Evolutionary conservation across 345 rosid genomes (phyloP).

Genomic region (Clausena lansium): DNA sequence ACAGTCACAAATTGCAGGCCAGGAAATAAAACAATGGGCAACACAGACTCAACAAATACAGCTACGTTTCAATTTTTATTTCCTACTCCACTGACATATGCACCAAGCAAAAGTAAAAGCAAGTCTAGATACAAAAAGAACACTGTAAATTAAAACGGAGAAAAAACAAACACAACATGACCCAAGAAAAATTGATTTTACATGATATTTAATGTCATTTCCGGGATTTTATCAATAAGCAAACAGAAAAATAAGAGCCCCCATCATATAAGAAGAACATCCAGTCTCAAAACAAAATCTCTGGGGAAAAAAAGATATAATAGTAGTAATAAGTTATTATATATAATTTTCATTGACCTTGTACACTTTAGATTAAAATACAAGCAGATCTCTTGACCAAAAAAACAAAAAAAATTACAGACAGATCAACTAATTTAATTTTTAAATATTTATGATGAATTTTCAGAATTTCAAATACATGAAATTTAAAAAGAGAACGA

Average conservation of each 20-base stretch:
- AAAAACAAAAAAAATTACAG: too few species aligned
- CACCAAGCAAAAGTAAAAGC: constrained; percentile 4
- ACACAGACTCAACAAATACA: not conserved
- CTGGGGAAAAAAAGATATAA: too few species aligned
- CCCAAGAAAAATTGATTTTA: not conserved
- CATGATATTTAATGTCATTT: not conserved
- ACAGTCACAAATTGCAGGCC: not conserved
- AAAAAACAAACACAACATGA: too few species aligned
- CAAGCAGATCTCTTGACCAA: not conserved
- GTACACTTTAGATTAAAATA: not conserved
- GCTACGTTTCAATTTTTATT: not conserved
- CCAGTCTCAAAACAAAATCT: too few species aligned
- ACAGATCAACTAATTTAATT: not conserved
- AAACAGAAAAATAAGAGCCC: not conserved
- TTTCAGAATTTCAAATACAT: not conserved
- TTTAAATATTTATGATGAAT: not conserved
- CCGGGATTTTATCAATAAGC: not conserved
- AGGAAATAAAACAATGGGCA: not conserved
- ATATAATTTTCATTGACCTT: not conserved
- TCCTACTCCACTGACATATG: not conserved
- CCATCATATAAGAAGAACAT: not conserved
- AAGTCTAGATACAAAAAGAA: not conserved
- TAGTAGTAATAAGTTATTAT: too few species aligned
- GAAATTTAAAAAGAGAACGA: not conserved
- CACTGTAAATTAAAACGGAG: too few species aligned